A percentile compares a stretch with the other conserved stretches of the same genome.
Evolutionary conservation across 441 rosid species (phyloP).

Genomic region (California macrophylla): DNA sequence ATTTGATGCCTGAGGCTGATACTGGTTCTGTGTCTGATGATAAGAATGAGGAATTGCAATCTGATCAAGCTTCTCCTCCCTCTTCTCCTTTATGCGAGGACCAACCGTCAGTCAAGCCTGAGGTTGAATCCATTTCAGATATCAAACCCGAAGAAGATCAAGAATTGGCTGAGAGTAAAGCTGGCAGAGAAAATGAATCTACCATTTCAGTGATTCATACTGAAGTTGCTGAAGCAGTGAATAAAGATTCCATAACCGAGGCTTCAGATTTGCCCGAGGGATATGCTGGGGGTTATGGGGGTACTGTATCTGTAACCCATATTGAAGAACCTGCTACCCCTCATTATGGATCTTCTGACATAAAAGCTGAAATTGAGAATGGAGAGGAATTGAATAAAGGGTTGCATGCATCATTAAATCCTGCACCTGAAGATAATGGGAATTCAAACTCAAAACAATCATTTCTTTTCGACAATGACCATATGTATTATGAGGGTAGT

Average conservation of each 20-base stretch:
- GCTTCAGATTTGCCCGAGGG: neutral
- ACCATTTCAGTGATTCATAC: neutral
- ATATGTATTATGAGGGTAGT: slow-evolving; percentile 35
- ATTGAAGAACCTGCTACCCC: slow-evolving; percentile 6
- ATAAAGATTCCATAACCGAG: neutral
- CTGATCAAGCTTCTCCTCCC: slow-evolving; percentile 15
- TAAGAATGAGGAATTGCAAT: slow-evolving; percentile 10
- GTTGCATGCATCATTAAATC: neutral
- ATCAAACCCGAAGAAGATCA: neutral
- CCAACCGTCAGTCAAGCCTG: slow-evolving; percentile 3
- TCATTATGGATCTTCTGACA: neutral
- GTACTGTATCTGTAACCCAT: slow-evolving; percentile 1
- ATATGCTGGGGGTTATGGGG: neutral
- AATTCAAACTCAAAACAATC: slow-evolving; percentile 19
- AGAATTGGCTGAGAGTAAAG: slow-evolving; percentile 5
- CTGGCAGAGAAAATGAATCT: neutral
- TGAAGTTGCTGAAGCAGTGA: neutral
- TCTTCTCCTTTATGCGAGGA: slow-evolving; percentile 19
- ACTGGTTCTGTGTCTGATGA: slow-evolving; percentile 4
- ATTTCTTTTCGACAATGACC: slow-evolving; percentile 43
- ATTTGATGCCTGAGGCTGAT: slow-evolving; percentile 12
- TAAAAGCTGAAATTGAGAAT: slow-evolving; percentile 6
- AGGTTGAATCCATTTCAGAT: neutral
- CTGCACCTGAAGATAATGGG: slow-evolving; percentile 2
- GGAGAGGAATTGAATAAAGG: slow-evolving; percentile 3